A percentile compares a stretch with the other conserved stretches of the same genome.
Conservation (phyloP, 1,284 basidiomycete genomes). For the Sanghuangporus weigelae region DNA sequence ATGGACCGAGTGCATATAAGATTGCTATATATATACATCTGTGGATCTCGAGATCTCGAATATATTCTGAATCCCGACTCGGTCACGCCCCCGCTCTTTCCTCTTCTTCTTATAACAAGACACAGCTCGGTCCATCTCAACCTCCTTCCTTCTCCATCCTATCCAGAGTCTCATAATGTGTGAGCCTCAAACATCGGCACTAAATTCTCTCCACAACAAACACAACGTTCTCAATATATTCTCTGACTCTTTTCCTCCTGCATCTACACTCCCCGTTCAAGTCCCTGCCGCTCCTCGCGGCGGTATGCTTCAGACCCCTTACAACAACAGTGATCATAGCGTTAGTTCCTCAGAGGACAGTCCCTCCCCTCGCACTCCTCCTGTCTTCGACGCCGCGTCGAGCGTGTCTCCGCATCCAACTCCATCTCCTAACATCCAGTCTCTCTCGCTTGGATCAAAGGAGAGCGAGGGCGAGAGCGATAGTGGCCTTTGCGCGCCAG, state of each 20-base stretch:
- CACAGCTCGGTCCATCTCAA: conserved; percentile 9
- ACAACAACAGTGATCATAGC: background rate
- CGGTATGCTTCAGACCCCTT: conserved; percentile 4
- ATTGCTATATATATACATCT: background rate
- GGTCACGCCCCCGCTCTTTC: conserved; percentile 1
- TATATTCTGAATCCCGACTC: conserved; percentile 4
- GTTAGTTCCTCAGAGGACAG: conserved; percentile 2
- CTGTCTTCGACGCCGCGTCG: background rate
- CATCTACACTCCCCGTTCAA: conserved; percentile 5
- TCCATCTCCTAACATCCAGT: conserved; percentile 2
- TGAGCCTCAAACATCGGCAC: background rate
- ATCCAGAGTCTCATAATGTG: background rate
- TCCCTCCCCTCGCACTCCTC: conserved; percentile 3
- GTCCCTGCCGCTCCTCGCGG: background rate
- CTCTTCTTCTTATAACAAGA: background rate
- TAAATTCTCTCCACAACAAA: background rate
- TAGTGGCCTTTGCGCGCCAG: background rate
- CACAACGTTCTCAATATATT: background rate
- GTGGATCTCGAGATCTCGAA: background rate
- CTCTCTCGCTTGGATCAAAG: background rate
- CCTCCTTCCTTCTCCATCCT: conserved; percentile 4
- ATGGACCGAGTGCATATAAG: background rate
- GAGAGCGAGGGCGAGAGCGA: background rate
- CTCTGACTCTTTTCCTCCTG: conserved; percentile 8
- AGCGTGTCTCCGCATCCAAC: background rate